These are phyloP conservation scores for Cytidiella melzeri DNA, from an alignment of 768 basidiomycete genomes.

Conservation along the genomic window DNA sequence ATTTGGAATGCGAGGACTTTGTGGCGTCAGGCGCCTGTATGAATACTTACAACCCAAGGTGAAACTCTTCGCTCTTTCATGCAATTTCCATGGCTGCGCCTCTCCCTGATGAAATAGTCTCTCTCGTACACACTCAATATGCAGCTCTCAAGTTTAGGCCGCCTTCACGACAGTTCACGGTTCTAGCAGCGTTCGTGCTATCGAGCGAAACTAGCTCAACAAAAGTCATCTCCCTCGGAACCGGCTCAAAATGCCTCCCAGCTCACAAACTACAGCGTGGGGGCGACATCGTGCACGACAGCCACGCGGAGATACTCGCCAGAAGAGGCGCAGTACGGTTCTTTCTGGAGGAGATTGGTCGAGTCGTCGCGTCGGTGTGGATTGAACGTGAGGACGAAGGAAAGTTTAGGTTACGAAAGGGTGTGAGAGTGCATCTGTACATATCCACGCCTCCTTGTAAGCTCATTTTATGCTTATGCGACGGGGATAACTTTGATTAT, in stretches of 20 bases:
- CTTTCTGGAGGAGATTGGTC: constrained; percentile 66
- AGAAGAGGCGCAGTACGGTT: constrained; percentile 73
- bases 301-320: constrained; percentile 90
- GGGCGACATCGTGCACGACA: constrained; percentile 84
- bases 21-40: constrained; percentile 2
- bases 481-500: background rate
- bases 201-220: constrained; percentile 24
- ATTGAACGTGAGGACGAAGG: constrained; percentile 32
- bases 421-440: constrained; percentile 59
- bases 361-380: constrained; percentile 43
- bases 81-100: constrained; percentile 11
- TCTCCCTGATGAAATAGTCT: constrained; percentile 27
- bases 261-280: constrained; percentile 46
- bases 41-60: background rate
- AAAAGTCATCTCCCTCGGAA: constrained; percentile 66
- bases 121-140: constrained; percentile 39
- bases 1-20: background rate
- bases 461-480: constrained; percentile 12
- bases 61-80: no score
- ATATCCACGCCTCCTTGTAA: constrained; percentile 67
- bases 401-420: constrained; percentile 40
- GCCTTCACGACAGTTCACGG: constrained; percentile 51
- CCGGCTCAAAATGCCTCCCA: constrained; percentile 86
- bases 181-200: constrained; percentile 54
- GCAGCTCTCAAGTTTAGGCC: constrained; percentile 42